Conservation (phyloP, 306 rosid species). For the Corylus americana region DNA sequence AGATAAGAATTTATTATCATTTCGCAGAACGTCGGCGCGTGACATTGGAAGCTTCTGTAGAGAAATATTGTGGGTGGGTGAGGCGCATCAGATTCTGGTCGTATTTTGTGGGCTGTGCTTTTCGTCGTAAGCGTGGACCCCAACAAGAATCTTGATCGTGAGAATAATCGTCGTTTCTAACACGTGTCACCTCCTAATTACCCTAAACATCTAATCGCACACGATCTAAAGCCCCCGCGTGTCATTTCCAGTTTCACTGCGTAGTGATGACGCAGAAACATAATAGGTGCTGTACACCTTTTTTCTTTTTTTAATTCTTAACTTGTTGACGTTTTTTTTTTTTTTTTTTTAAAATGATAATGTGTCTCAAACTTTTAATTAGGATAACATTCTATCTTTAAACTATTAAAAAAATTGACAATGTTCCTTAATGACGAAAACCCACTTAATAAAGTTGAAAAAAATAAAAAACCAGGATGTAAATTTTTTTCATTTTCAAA, state of each 20-base stretch:
- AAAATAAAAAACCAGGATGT: too few relatives aligned
- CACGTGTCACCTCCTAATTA: not conserved
- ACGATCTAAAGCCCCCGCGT: not conserved
- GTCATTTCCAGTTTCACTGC: not conserved
- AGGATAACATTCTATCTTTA: too few relatives aligned
- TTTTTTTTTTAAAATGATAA: too few relatives aligned
- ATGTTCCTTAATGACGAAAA: too few relatives aligned
- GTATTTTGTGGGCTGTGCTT: not conserved
- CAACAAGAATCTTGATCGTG: not conserved
- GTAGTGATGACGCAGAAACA: not conserved
- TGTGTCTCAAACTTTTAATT: too few relatives aligned
- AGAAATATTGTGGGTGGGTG: not conserved
- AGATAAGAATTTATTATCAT: too few relatives aligned
- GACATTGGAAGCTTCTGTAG: not conserved
- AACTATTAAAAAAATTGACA: too few relatives aligned
- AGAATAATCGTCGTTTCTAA: not conserved
- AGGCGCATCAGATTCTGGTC: not conserved
- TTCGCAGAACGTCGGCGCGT: conserved; percentile 10
- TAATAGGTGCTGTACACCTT: not conserved
- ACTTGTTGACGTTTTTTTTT: not conserved
- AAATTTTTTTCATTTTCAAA: too few relatives aligned
- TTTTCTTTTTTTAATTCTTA: too few relatives aligned
- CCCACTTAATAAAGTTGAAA: too few relatives aligned
- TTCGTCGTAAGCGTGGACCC: not conserved
- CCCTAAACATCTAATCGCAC: too few relatives aligned